A percentile compares a stretch with the other conserved stretches of the same genome.
Conservation (phyloP, 345 rosid species). For the Eutrema yunnanense region DNA sequence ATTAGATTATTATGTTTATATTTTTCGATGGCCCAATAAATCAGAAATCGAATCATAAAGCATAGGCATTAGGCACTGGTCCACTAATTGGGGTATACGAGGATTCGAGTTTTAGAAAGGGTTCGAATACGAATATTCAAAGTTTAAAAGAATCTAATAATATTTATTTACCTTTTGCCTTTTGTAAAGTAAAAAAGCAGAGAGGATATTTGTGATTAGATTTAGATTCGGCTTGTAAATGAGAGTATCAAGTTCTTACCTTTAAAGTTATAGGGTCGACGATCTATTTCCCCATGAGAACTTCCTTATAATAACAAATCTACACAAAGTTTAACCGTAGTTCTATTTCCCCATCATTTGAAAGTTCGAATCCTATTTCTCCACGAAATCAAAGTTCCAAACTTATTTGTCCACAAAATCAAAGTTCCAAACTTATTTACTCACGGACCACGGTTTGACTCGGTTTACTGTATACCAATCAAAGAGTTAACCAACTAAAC, state of each 20-base stretch:
- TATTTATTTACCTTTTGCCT: neutral
- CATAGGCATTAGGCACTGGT: neutral
- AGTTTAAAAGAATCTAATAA: neutral
- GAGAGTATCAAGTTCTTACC: conserved; percentile 2
- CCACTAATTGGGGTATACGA: neutral
- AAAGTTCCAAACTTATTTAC: no score
- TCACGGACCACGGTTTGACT: no score
- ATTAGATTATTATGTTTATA: neutral
- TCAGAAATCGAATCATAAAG: neutral
- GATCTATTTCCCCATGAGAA: no score
- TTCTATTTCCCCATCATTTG: no score
- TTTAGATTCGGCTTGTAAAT: neutral
- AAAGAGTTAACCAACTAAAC: no score
- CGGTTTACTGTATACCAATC: no score
- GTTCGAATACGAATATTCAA: conserved; percentile 5
- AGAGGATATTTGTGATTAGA: neutral
- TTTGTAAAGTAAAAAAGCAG: conserved; percentile 18
- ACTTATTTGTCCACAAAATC: no score
- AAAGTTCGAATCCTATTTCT: no score
- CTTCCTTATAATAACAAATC: no score
- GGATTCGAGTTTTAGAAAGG: neutral
- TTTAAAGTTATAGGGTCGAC: neutral
- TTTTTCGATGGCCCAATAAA: neutral
- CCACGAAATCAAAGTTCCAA: no score
- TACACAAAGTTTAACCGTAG: no score